Evolutionary conservation across 257 asterid species (phyloP).

Genomic region (Solanum chmielewskii): DNA sequence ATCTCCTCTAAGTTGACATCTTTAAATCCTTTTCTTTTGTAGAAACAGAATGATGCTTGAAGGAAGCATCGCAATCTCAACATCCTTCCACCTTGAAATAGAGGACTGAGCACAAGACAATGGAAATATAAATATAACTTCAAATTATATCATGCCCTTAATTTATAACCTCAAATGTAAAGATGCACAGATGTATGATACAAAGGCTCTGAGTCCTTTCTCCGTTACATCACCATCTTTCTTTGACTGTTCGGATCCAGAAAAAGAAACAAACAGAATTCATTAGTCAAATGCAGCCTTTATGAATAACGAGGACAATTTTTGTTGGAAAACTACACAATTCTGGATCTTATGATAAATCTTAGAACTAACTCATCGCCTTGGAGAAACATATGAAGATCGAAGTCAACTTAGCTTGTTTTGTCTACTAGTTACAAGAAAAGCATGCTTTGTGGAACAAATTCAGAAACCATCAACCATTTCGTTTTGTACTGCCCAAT

Average conservation of each 20-base stretch:
- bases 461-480: neutral
- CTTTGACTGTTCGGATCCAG: constrained; percentile 64
- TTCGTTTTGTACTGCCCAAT: neutral
- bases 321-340: neutral
- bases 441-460: neutral
- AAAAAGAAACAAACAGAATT: neutral
- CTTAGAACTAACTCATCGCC: neutral
- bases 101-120: neutral
- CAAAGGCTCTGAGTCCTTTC: constrained; percentile 83
- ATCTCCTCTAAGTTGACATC: constrained; percentile 63
- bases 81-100: constrained; percentile 75
- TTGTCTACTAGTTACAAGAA: neutral
- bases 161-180: constrained; percentile 53
- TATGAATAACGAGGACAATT: neutral
- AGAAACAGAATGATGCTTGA: constrained; percentile 72
- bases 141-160: neutral
- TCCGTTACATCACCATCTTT: constrained; percentile 91
- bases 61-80: constrained; percentile 93
- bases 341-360: neutral
- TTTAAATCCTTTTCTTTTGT: constrained; percentile 45
- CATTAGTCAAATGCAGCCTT: neutral
- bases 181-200: constrained; percentile 78
- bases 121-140: neutral
- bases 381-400: neutral
- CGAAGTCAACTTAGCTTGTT: neutral